A percentile compares a stretch with the other conserved stretches of the same genome.
These are phyloP conservation scores for Wickerhamomyces pijperi DNA, from an alignment of 805 yeast species.

Conservation along the genomic window DNA sequence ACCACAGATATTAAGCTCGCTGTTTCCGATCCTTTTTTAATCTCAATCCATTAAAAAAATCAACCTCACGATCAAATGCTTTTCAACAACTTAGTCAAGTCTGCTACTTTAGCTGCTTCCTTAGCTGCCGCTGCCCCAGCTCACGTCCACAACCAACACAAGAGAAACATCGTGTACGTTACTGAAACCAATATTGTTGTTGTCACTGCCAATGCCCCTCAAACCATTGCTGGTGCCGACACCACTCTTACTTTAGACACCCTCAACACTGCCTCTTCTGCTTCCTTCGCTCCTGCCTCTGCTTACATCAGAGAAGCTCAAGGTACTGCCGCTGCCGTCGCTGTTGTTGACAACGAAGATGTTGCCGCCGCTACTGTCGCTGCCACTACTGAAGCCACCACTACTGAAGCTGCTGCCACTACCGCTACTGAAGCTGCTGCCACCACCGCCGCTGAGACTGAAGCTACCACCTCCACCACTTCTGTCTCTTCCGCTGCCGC, in stretches of 20 bases:
- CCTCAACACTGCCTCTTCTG: slow-evolving; percentile 18
- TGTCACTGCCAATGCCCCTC: slow-evolving; percentile 32
- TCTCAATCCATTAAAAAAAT: background rate
- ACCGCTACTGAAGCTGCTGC: slow-evolving; percentile 11
- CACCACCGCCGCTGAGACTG: slow-evolving; percentile 17
- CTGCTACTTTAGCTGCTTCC: slow-evolving; percentile 31
- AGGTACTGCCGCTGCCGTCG: slow-evolving; percentile 18
- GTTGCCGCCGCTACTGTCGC: slow-evolving; percentile 19
- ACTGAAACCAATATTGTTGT: slow-evolving; percentile 36
- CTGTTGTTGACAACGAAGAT: slow-evolving; percentile 16
- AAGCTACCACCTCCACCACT: slow-evolving; percentile 18
- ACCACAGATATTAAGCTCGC: background rate
- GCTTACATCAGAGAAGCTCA: slow-evolving; percentile 18
- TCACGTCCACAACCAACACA: slow-evolving; percentile 50
- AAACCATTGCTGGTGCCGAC: slow-evolving; percentile 21
- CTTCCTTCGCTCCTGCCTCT: slow-evolving; percentile 16
- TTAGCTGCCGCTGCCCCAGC: slow-evolving; percentile 41
- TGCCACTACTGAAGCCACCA: slow-evolving; percentile 18
- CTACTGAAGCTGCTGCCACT: slow-evolving; percentile 15
- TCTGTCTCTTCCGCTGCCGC: slow-evolving; percentile 15
- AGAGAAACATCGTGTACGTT: slow-evolving; percentile 42
- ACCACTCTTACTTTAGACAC: slow-evolving; percentile 17
- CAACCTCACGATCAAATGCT: slow-evolving; percentile 25
- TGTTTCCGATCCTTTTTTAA: background rate
- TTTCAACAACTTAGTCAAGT: slow-evolving; percentile 32